Percentiles rank a stretch among this genome's conserved stretches.
Evolutionary conservation across 2,329 filamentous ascomycete species (phyloP).

Genomic region (Cladophialophora psammophila): DNA sequence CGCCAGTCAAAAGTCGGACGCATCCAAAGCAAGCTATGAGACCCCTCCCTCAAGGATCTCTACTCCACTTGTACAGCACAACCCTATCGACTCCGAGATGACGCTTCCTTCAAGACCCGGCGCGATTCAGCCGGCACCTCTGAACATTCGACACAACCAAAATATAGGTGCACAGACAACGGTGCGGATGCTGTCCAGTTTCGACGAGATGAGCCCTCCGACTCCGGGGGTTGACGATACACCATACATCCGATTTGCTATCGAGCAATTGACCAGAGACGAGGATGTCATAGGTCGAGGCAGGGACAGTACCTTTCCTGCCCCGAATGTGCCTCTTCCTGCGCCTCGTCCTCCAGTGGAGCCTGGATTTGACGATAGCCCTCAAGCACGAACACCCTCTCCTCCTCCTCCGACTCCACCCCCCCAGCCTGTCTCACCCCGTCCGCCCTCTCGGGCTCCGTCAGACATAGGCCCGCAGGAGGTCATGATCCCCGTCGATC

Average conservation of each 20-base stretch:
- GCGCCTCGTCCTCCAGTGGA: constrained; percentile 11
- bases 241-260: constrained; percentile 87
- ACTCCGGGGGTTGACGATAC: constrained; percentile 84
- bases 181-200: constrained; percentile 43
- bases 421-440: constrained; percentile 23
- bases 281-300: constrained; percentile 67
- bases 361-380: constrained; percentile 4
- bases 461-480: constrained; percentile 33
- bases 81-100: constrained; percentile 40
- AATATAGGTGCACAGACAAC: constrained; percentile 41
- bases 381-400: constrained; percentile 24
- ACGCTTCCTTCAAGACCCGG: constrained; percentile 36
- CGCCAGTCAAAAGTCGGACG: constrained; percentile 46
- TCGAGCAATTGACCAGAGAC: constrained; percentile 82
- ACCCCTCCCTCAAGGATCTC: constrained; percentile 51
- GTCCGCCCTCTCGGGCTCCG: constrained; percentile 25
- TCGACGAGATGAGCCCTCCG: constrained; percentile 51
- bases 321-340: constrained; percentile 29
- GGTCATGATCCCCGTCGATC: constrained; percentile 51
- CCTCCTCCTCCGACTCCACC: constrained; percentile 29
- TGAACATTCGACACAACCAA: constrained; percentile 29
- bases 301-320: constrained; percentile 54
- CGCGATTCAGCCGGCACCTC: constrained; percentile 35
- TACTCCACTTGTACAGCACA: constrained; percentile 36
- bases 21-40: constrained; percentile 52